Percentiles rank a stretch among this genome's conserved stretches.
phyloP scores from a whole-genome alignment of 2,329 filamentous ascomycete species.

The Mycosphaerella arachidis region DNA sequence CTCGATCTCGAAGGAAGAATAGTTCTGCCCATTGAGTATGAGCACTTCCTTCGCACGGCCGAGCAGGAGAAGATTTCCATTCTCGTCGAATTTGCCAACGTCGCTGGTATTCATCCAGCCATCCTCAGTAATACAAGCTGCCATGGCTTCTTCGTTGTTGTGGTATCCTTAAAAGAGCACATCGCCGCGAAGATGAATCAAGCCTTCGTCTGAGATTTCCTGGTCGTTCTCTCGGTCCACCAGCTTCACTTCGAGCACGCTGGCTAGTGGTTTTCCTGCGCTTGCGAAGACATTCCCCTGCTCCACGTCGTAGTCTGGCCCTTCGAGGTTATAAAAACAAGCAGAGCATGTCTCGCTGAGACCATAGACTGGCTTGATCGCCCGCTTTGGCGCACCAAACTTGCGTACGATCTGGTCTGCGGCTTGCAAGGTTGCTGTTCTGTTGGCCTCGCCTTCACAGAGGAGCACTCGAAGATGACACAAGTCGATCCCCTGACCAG shows the following conservation, averaged over 20 bases:
- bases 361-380: slow-evolving; percentile 21
- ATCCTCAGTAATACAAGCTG: slow-evolving; percentile 32
- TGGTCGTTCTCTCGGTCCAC: slow-evolving; percentile 4
- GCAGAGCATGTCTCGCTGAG: slow-evolving; percentile 25
- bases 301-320: slow-evolving; percentile 16
- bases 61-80: slow-evolving; percentile 20
- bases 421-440: slow-evolving; percentile 14
- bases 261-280: slow-evolving; percentile 16
- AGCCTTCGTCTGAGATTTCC: slow-evolving; percentile 3
- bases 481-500: slow-evolving; percentile 5
- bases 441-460: slow-evolving; percentile 48
- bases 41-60: slow-evolving; percentile 23
- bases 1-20: slow-evolving; percentile 23
- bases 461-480: slow-evolving; percentile 26
- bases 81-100: slow-evolving; percentile 16
- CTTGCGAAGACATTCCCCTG: slow-evolving; percentile 18
- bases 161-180: slow-evolving; percentile 38
- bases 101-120: slow-evolving; percentile 36
- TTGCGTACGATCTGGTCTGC: slow-evolving; percentile 10
- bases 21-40: slow-evolving; percentile 24
- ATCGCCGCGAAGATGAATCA: slow-evolving; percentile 12
- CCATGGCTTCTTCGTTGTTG: slow-evolving; percentile 33
- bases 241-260: slow-evolving; percentile 15
- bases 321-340: slow-evolving; percentile 21
- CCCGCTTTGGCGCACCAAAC: slow-evolving; percentile 14